Evolutionary conservation across 176 grass and related monocot genomes (phyloP).

Genomic region (Areca catechu): DNA sequence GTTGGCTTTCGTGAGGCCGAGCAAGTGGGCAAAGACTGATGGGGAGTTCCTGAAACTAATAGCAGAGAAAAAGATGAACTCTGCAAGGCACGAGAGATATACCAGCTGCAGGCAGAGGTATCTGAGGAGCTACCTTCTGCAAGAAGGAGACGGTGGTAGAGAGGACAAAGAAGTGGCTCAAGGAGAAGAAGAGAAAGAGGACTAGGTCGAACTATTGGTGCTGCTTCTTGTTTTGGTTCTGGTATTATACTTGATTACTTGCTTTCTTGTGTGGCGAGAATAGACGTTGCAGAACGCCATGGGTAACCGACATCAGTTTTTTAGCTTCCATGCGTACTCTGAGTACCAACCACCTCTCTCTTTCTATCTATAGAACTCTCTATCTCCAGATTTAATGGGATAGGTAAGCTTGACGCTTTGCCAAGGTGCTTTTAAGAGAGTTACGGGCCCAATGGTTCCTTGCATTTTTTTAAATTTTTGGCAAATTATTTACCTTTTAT

Average conservation of each 20-base stretch:
- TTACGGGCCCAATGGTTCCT: no score
- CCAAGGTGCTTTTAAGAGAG: no score
- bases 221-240: not conserved
- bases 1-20: not conserved
- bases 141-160: not conserved
- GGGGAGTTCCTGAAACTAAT: no score
- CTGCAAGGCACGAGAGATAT: not conserved
- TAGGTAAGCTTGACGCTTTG: no score
- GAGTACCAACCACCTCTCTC: no score
- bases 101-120: no score
- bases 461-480: no score
- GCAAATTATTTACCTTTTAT: no score
- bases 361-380: no score
- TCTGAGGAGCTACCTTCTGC: not conserved
- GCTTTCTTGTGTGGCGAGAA: constrained; percentile 10
- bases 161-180: constrained; percentile 6
- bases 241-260: not conserved
- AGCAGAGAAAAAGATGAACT: not conserved
- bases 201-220: not conserved
- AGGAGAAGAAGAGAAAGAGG: constrained; percentile 9
- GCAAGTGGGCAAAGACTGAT: not conserved
- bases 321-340: no score
- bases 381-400: no score
- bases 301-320: no score
- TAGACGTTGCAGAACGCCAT: constrained; percentile 3